Evolutionary conservation across 176 grass and related monocot species (phyloP), one percentile per base, ranked within the genome.

Genomic region (Triticum timopheevii): DNA sequence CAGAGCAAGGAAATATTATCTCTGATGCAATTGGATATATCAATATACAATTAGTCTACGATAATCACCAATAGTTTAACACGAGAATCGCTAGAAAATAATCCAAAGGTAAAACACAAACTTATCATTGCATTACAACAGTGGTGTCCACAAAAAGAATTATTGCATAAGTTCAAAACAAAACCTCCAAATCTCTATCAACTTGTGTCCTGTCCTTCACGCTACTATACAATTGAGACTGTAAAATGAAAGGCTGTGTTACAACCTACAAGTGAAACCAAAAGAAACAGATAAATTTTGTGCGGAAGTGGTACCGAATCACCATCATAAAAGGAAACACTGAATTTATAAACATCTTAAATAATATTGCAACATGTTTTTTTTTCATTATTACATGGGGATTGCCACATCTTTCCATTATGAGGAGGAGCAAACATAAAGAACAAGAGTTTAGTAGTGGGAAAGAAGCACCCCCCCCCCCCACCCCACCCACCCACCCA

Each of bases 161-260:
- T 59, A 82, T 42, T 81, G 40, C 17, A 83, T 54, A 71, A 71
- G 66, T 83, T 65, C 13, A 87, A 88, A 78, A 88, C 10, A 83
- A 63, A 81, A 94, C 95, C 95, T 97, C 95, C 83, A 97, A 92
- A 79, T 97, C 90, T 94, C 92, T 88, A 56, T 97, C 95, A 69
- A 97, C 92, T 92, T 94, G 92, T 50, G 95, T 97, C 82, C 92
- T 92, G 84, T 97, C 90, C 87, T 94, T 97, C 70, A 97, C 84
- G 1, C 92, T 97, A 74, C 95, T 97, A 77, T 97, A 97, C 39
- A 97, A 82, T 11, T 97, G 95, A 2, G 92, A 97, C 34, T 89
- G 88, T 31, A 97, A 79, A 87, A 97, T 92, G 81, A 97, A 92
- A 44, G 95, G 95, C 30, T 71, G 89, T 5, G 72, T 76, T 19